Percentiles rank a stretch among this genome's conserved stretches.
Evolutionary conservation across 148 eudicot species (phyloP).

Genomic region (Cornus kousa): DNA sequence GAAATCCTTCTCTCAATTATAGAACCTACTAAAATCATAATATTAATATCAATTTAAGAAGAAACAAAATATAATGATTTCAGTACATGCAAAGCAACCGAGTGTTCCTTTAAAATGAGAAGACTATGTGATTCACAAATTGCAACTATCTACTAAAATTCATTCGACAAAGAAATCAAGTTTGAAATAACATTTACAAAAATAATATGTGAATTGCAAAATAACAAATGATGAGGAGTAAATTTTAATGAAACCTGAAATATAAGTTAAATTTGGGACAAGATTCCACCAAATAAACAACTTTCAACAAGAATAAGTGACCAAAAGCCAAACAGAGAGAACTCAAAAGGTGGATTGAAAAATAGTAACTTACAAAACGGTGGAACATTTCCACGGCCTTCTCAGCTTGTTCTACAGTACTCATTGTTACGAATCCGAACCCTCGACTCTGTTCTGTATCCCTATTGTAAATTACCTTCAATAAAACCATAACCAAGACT

Average conservation of each 20-base stretch:
- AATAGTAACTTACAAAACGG: conserved; percentile 51
- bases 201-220: background rate
- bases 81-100: background rate
- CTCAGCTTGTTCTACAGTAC: conserved; percentile 85
- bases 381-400: conserved; percentile 75
- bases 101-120: background rate
- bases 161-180: background rate
- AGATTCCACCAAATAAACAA: background rate
- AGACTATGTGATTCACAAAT: background rate
- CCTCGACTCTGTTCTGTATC: conserved; percentile 92
- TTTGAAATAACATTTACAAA: background rate
- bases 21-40: too few relatives aligned
- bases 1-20: too few relatives aligned
- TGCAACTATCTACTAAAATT: background rate
- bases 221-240: background rate
- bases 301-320: background rate
- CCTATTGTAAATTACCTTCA: conserved; percentile 86
- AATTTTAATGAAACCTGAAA: background rate
- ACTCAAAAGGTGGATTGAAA: background rate
- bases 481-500: background rate
- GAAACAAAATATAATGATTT: too few relatives aligned
- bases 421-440: conserved; percentile 97
- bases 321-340: background rate
- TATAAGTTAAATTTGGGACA: background rate
- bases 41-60: too few relatives aligned